Conservation (phyloP, 805 yeast genomes). For the Wickerhamomyces chambardii region DNA sequence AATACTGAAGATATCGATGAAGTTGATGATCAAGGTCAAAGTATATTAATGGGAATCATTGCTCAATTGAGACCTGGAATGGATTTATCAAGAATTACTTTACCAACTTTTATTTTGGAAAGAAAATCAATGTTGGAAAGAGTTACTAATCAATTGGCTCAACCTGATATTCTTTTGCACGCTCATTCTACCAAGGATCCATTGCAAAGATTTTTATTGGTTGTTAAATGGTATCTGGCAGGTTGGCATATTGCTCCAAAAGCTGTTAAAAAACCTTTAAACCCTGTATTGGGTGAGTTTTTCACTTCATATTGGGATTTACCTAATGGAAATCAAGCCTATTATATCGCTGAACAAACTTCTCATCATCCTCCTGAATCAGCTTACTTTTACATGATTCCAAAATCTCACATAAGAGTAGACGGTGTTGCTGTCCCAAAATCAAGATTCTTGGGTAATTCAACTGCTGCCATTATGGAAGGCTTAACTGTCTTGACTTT, state of each 20-base stretch:
- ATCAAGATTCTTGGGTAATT: slow-evolving; percentile 86
- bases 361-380: slow-evolving; percentile 99
- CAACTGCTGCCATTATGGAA: slow-evolving; percentile 97
- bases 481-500: slow-evolving; percentile 72
- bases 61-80: slow-evolving; percentile 89
- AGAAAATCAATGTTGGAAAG: slow-evolving; percentile 95
- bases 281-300: slow-evolving; percentile 89
- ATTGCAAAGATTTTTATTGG: slow-evolving; percentile 58
- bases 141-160: slow-evolving; percentile 79
- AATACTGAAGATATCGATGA: slow-evolving; percentile 79
- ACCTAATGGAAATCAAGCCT: slow-evolving; percentile 63
- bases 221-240: slow-evolving; percentile 85
- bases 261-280: slow-evolving; percentile 95
- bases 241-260: slow-evolving; percentile 99
- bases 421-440: slow-evolving; percentile 88
- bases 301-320: slow-evolving; percentile 92
- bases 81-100: slow-evolving; percentile 82
- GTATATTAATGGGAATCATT: slow-evolving; percentile 78
- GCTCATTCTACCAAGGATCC: slow-evolving; percentile 59
- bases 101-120: slow-evolving; percentile 93
- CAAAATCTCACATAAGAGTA: slow-evolving; percentile 69
- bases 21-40: slow-evolving; percentile 84
- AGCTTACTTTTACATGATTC: slow-evolving; percentile 82
- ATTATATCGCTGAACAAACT: slow-evolving; percentile 87
- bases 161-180: slow-evolving; percentile 62